phyloP scores from a whole-genome alignment of 2,329 filamentous ascomycete genomes.

The Tolypocladium tropicale region DNA sequence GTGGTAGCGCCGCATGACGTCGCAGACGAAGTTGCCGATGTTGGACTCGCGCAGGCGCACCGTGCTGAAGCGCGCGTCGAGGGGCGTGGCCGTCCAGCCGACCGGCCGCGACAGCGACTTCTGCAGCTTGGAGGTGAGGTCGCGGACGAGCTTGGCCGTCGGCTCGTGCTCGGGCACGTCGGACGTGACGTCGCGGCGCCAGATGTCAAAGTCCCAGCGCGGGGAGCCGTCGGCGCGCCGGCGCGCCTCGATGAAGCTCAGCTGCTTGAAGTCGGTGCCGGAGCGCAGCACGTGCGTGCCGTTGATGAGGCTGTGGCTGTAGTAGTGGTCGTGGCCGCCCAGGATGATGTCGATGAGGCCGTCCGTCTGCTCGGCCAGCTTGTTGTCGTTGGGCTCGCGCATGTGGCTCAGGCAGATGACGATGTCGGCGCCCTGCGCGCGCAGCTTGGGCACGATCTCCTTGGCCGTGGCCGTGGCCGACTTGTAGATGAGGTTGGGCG shows the following conservation, averaged over 20 bases:
- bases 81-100: conserved; percentile 69
- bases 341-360: conserved; percentile 77
- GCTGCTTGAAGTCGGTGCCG: conserved; percentile 84
- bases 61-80: conserved; percentile 80
- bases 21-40: conserved; percentile 81
- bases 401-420: conserved; percentile 77
- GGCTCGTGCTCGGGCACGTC: conserved; percentile 53
- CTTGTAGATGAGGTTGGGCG: conserved; percentile 71
- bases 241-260: conserved; percentile 77
- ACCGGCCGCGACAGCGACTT: conserved; percentile 72
- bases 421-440: conserved; percentile 70
- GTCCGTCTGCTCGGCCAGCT: conserved; percentile 63
- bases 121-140: conserved; percentile 63
- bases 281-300: conserved; percentile 77
- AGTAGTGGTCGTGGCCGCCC: conserved; percentile 86
- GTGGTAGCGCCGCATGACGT: conserved; percentile 81
- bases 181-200: conserved; percentile 61
- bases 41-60: conserved; percentile 72
- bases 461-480: conserved; percentile 67
- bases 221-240: conserved; percentile 32
- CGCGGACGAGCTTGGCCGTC: conserved; percentile 52
- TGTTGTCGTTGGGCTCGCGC: conserved; percentile 81
- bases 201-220: conserved; percentile 72
- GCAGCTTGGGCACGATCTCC: conserved; percentile 62
- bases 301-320: conserved; percentile 66